Conservation (phyloP, 225 moss, liverwort and hornwort genomes). For the Sphagnum tenellum region DNA sequence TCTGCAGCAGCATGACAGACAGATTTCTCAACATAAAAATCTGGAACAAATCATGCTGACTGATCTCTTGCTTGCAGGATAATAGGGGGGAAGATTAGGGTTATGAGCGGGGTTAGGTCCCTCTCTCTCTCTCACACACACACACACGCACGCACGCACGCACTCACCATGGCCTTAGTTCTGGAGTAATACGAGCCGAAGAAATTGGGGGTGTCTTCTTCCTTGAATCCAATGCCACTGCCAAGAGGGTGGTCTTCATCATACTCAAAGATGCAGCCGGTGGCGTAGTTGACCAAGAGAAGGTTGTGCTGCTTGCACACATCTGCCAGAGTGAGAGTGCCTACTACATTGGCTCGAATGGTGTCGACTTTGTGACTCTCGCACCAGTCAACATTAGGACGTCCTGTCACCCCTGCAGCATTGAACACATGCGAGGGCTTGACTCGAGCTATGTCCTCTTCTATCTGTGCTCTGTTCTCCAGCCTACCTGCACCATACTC, state of each 20-base stretch:
- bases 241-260: constrained; percentile 23
- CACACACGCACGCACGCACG: neutral
- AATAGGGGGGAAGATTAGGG: no score
- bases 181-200: constrained; percentile 25
- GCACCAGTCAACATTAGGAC: constrained; percentile 34
- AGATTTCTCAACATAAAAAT: no score
- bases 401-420: constrained; percentile 28
- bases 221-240: constrained; percentile 27
- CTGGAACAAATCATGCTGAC: no score
- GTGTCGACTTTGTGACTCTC: constrained; percentile 27
- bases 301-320: constrained; percentile 17
- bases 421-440: constrained; percentile 35
- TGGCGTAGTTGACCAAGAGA: constrained; percentile 26
- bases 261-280: constrained; percentile 34
- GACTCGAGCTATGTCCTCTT: constrained; percentile 16
- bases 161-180: constrained; percentile 30
- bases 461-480: constrained; percentile 19
- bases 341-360: constrained; percentile 25
- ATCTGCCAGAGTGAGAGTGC: constrained; percentile 28
- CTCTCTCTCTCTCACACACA: neutral
- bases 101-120: neutral
- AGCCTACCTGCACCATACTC: constrained; percentile 21
- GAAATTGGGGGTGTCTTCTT: constrained; percentile 28
- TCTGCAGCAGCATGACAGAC: no score
- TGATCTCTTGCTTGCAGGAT: no score